A percentile compares a stretch with the other conserved stretches of the same genome.
Evolutionary conservation across 2,329 filamentous ascomycete genomes (phyloP).

Genomic region (Ceratocystis eucalypticola): DNA sequence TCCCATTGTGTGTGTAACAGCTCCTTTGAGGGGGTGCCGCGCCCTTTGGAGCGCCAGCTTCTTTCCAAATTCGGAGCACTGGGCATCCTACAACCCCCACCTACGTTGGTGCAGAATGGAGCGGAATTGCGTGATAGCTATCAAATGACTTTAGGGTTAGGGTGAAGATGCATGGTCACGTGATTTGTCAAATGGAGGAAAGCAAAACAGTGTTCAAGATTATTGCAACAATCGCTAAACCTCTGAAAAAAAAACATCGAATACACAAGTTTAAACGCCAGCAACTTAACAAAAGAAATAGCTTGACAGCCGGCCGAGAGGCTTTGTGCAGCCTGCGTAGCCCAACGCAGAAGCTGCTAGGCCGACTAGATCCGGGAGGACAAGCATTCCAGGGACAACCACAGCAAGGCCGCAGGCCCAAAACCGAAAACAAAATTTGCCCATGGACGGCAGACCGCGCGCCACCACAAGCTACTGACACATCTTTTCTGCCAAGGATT

Average conservation of each 20-base stretch:
- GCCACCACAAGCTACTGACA: not conserved
- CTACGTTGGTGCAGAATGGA: not conserved
- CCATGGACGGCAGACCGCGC: not conserved
- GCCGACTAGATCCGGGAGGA: not conserved
- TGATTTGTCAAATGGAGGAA: not conserved
- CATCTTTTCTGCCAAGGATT: constrained; percentile 2
- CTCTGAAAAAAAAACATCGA: not conserved
- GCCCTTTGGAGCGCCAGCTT: not conserved
- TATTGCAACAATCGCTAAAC: not conserved
- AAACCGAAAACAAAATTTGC: not conserved
- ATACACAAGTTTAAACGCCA: not conserved
- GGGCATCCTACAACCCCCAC: not conserved
- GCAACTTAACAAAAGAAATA: not conserved
- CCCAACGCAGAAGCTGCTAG: not conserved
- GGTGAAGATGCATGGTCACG: not conserved
- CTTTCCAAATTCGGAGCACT: not conserved
- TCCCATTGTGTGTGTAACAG: not conserved
- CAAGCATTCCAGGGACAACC: constrained; percentile 2
- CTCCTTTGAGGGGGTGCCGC: not conserved
- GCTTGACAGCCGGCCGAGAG: not conserved
- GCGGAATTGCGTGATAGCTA: not conserved
- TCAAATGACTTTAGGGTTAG: not conserved
- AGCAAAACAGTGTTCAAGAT: not conserved
- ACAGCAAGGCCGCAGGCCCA: not conserved
- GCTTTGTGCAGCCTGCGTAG: not conserved